Evolutionary conservation across 2,329 filamentous ascomycete species (phyloP), one percentile per base, ranked within the genome.

Genomic region (Paraconiothyrium sp.): DNA sequence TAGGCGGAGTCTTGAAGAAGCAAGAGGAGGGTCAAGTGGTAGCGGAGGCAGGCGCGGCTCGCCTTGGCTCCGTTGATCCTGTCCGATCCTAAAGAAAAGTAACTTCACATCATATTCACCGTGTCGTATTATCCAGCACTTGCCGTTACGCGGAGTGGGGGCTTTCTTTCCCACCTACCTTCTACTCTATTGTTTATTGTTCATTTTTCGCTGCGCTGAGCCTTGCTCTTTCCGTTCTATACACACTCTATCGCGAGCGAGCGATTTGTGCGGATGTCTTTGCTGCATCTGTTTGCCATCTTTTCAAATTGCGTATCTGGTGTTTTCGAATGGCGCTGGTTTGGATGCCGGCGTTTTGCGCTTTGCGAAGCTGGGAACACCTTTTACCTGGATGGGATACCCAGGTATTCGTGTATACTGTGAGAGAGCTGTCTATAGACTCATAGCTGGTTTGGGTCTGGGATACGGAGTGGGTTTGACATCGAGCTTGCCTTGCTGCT

Each of bases 1-100:
- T 10, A 67, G 77, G 5, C 73, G 77, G 47, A 79, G 77, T 56
- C 65, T 79, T 9, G 77, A 79, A 58, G 77, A 78, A 63, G 70
- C 70, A 32, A 64, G 75, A 60, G 75, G 76, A 9, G 74, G 72
- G 9, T 65, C 71, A 3, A 69, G 70, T 27, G 72, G 72, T 4
- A 72, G 66, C 34, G 70, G 66, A 32, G 69, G 70, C 4, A 73
- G 70, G 35, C 69, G 75, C 57, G 70, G 68, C 50, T 73, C 73
- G 10, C 67, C 69, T 5, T 74, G 70, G 70, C 51, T 67, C 20
- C 68, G 71, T 13, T 71, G 47, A 66, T 35, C 50, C 3, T 22
- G 13, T 32, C 35, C 14, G 9, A 16, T 37, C n/a, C 30, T 20
- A 37, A 47, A 11, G 27, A 46, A 46, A 10, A 46, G 20, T 41